A percentile compares a stretch with the other conserved stretches of the same genome.
Conservation (phyloP, 495 filamentous ascomycete species). For the Penicillium pancosmium region DNA sequence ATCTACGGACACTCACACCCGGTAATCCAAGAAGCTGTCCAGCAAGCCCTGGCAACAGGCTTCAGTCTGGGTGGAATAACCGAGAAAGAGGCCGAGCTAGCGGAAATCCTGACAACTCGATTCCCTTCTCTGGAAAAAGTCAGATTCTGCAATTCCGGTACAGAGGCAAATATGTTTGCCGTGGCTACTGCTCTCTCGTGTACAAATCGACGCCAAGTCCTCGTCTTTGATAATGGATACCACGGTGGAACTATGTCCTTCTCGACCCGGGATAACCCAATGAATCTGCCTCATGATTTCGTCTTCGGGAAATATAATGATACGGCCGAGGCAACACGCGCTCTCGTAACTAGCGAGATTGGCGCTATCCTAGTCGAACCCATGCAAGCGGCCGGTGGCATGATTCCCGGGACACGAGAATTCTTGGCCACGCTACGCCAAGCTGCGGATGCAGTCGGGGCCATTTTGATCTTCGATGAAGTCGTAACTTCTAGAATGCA, state of each 20-base stretch:
- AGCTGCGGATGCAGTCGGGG: slow-evolving; percentile 37
- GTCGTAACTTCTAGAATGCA: slow-evolving; percentile 64
- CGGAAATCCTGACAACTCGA: slow-evolving; percentile 21
- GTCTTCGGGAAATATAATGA: slow-evolving; percentile 10
- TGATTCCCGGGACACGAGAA: slow-evolving; percentile 41
- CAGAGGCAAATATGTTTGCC: slow-evolving; percentile 43
- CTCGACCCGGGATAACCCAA: background rate
- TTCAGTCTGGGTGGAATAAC: slow-evolving; percentile 15
- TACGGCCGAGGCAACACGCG: background rate
- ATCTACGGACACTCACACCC: slow-evolving; percentile 51
- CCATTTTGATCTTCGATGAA: slow-evolving; percentile 64
- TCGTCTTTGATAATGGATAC: slow-evolving; percentile 56
- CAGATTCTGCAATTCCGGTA: slow-evolving; percentile 45
- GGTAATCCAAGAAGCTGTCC: slow-evolving; percentile 36
- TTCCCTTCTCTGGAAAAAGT: slow-evolving; percentile 37
- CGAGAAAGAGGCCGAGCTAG: slow-evolving; percentile 13
- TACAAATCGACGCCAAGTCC: slow-evolving; percentile 44
- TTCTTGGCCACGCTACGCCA: slow-evolving; percentile 49
- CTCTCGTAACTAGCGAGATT: slow-evolving; percentile 2
- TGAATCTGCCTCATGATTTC: slow-evolving; percentile 14
- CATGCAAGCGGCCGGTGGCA: slow-evolving; percentile 60
- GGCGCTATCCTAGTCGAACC: slow-evolving; percentile 57
- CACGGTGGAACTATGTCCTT: slow-evolving; percentile 47
- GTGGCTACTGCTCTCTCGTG: slow-evolving; percentile 33
- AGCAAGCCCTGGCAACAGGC: slow-evolving; percentile 19